These are phyloP conservation scores for Fusarium ambrosium DNA, from an alignment of 2,329 filamentous ascomycete species.

Conservation along the genomic window DNA sequence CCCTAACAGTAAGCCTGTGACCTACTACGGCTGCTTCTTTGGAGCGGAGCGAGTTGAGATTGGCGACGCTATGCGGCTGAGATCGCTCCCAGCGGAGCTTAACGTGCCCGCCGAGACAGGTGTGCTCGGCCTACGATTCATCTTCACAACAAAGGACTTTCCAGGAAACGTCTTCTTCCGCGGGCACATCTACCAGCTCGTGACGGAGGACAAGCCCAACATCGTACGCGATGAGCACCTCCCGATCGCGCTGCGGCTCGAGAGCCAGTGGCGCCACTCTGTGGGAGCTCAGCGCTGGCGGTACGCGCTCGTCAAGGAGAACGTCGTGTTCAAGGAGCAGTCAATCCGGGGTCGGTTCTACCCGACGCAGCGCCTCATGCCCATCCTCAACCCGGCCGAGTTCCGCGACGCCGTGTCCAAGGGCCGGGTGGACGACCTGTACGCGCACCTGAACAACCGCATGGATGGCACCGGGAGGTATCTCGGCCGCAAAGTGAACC, in stretches of 20 bases:
- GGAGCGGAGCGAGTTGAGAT: slow-evolving; percentile 64
- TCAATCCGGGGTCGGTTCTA: slow-evolving; percentile 70
- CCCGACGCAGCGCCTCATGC: slow-evolving; percentile 66
- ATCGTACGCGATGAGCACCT: slow-evolving; percentile 54
- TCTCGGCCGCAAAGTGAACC: slow-evolving; percentile 57
- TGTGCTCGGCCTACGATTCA: slow-evolving; percentile 57
- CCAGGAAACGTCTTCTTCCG: slow-evolving; percentile 57
- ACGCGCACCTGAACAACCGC: slow-evolving; percentile 67
- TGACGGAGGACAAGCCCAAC: slow-evolving; percentile 47
- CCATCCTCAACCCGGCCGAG: slow-evolving; percentile 59
- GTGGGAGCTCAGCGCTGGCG: slow-evolving; percentile 53
- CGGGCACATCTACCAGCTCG: slow-evolving; percentile 56
- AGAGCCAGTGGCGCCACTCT: slow-evolving; percentile 55
- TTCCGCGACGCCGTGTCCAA: slow-evolving; percentile 55
- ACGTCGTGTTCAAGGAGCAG: slow-evolving; percentile 61
- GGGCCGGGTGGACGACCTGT: slow-evolving; percentile 59
- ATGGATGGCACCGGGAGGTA: slow-evolving; percentile 58
- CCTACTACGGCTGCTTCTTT: slow-evolving; percentile 64
- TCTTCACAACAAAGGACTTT: slow-evolving; percentile 54
- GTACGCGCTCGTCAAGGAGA: slow-evolving; percentile 59
- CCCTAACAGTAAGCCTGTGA: slow-evolving; percentile 49
- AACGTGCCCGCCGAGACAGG: slow-evolving; percentile 49
- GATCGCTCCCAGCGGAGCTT: slow-evolving; percentile 55
- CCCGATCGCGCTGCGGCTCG: slow-evolving; percentile 58
- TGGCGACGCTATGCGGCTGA: slow-evolving; percentile 64